Percentiles rank a stretch among this genome's conserved stretches.
Evolutionary conservation across 805 yeast species (phyloP).

Genomic region (Lachancea kluyveri): DNA sequence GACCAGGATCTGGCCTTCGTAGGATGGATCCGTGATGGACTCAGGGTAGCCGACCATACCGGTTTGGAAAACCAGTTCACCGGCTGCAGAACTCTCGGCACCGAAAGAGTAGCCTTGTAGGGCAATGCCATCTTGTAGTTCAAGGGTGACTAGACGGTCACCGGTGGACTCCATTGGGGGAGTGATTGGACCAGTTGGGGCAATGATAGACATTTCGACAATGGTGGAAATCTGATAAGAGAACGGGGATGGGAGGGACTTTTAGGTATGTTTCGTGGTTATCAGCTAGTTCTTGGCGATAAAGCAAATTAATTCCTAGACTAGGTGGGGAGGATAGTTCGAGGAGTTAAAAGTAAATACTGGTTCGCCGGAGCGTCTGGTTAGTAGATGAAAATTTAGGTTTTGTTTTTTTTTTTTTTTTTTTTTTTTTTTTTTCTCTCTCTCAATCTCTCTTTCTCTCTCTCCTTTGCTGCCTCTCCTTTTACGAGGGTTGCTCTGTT

Average conservation of each 20-base stretch:
- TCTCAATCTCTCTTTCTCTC: neutral
- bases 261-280: neutral
- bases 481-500: too few species aligned
- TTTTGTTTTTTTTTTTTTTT: neutral
- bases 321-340: too few species aligned
- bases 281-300: neutral
- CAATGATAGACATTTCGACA: slow-evolving; percentile 32
- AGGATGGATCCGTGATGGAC: slow-evolving; percentile 95
- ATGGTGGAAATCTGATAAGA: slow-evolving; percentile 3
- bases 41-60: slow-evolving; percentile 99
- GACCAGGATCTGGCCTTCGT: slow-evolving; percentile 94
- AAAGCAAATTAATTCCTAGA: too few species aligned
- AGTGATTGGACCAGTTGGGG: slow-evolving; percentile 75
- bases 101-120: slow-evolving; percentile 97
- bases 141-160: slow-evolving; percentile 79
- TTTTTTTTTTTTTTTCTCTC: neutral
- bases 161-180: slow-evolving; percentile 84
- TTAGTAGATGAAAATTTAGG: slow-evolving; percentile 1
- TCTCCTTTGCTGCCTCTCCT: too few species aligned
- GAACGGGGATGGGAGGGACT: slow-evolving; percentile 2
- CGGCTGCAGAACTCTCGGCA: slow-evolving; percentile 82
- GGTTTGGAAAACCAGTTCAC: slow-evolving; percentile 98
- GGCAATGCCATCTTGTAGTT: slow-evolving; percentile 77
- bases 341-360: too few species aligned
- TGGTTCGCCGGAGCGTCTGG: neutral